Base-by-base conservation (phyloP, 2,329 filamentous ascomycete species). In the Ophiocordyceps robertsii region DNA sequence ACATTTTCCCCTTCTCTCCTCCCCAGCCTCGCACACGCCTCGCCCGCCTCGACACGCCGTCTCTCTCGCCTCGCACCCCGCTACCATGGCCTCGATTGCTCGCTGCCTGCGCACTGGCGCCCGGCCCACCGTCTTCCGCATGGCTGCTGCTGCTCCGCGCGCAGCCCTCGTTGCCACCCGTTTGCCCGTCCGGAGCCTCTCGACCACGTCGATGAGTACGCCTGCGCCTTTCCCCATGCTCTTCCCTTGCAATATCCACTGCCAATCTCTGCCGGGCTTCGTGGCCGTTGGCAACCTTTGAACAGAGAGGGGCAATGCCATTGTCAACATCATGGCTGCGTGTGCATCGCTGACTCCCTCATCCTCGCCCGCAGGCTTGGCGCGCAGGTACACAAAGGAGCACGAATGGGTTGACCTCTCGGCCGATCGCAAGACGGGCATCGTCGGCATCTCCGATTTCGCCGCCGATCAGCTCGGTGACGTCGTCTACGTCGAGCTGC, bases 371-470 rank as follows among this genome's bases (percentile, higher is more conserved):
- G 31, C 49, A 84, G 80, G 66, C 56, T 68, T 72, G 43, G 68
- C 75, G 50, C 90, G 92, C 68, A 85, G 82, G 63, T 98, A 94
- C 73, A 95, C 92, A 51, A 83, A 89, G 63, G 90, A 95, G 60
- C 92, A 98, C 72, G 92, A 98, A 71, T 98, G 92, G 92, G 80
- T 98, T 61, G 88, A 95, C 65, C 69, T 95, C 46, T 82, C 80
- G 44, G 78, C 77, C 41, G 84, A 93, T 66, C 80, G 82, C 61
- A 90, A 84, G 65, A 82, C 81, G 40, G 89, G 85, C 70, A 77
- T 74, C 41, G 70, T 81, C 52, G 92, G 92, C 47, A 94, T 98
- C 62, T 92, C 87, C 44, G 73, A 82, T 53, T 96, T 94, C 72
- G 92, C 92, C 17, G 85, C 92, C 51, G 77, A 93, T 56, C 82